A percentile compares a stretch with the other conserved stretches of the same genome.
phyloP scores from a whole-genome alignment of 768 basidiomycete species.

The Fomitopsis serialis region DNA sequence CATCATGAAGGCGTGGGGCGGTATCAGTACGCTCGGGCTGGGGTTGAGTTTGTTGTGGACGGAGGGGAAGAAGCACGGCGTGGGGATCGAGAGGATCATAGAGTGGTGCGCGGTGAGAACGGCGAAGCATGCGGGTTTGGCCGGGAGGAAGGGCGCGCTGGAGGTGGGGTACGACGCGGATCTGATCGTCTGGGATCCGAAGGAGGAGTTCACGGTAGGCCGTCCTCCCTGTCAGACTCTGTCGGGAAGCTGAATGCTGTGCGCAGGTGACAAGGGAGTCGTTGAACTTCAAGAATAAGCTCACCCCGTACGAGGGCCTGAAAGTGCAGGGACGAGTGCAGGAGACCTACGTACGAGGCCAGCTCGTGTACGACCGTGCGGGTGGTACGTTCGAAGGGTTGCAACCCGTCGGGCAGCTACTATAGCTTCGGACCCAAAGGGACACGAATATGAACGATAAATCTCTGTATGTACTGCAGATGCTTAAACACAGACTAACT shows the following conservation, averaged over 20 bases:
- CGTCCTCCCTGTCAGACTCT: conserved; percentile 1
- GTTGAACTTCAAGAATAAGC: conserved; percentile 89
- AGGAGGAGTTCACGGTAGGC: conserved; percentile 37
- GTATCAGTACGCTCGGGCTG: conserved; percentile 86
- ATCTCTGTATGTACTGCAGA: no score
- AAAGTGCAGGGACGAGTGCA: conserved; percentile 68
- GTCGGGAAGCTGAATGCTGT: conserved; percentile 1
- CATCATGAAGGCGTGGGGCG: conserved; percentile 92
- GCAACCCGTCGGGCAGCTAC: conserved; percentile 13
- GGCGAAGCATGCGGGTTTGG: conserved; percentile 76
- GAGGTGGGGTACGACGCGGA: conserved; percentile 79
- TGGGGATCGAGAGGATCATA: conserved; percentile 56
- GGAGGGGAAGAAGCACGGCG: conserved; percentile 57
- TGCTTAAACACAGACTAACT: no score
- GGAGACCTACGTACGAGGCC: conserved; percentile 77
- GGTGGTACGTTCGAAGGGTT: conserved; percentile 23
- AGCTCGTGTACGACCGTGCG: conserved; percentile 50
- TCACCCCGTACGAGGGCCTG: conserved; percentile 84
- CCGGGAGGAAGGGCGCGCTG: conserved; percentile 65
- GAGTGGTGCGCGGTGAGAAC: conserved; percentile 73
- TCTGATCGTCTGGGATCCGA: conserved; percentile 78
- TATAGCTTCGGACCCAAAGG: background rate
- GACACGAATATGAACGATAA: no score
- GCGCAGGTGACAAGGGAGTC: conserved; percentile 64
- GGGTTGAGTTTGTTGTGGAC: conserved; percentile 90